Percentiles rank a stretch among this genome's conserved stretches.
Evolutionary conservation across 139 green algal genomes (phyloP).

Genomic region (Chlamydomonas applanata): DNA sequence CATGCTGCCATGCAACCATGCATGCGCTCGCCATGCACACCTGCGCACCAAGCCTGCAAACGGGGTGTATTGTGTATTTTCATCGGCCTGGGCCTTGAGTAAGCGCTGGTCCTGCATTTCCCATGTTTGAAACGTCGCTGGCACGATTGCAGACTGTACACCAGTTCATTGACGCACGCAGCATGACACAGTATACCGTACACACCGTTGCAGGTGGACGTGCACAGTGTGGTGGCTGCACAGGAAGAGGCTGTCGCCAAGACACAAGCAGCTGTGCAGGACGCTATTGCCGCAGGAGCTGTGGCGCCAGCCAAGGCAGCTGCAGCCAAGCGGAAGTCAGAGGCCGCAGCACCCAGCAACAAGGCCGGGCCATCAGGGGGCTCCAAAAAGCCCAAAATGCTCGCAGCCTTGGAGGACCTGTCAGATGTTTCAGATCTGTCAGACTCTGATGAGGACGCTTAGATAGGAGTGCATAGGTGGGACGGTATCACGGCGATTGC

Average conservation of each 20-base stretch:
- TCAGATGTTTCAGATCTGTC: slow-evolving; percentile 1
- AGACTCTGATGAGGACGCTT: slow-evolving; percentile 18
- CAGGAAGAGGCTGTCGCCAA: slow-evolving; percentile 32
- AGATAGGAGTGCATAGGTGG: no score
- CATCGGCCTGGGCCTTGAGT: neutral
- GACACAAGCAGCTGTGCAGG: slow-evolving; percentile 41
- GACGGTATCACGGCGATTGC: no score
- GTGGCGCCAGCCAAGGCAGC: neutral
- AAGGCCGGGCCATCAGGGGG: neutral
- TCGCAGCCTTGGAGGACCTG: slow-evolving; percentile 35
- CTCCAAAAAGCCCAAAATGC: slow-evolving; percentile 34
- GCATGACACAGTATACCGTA: no score
- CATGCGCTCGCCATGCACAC: neutral
- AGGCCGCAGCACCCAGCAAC: slow-evolving; percentile 11
- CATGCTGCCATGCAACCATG: neutral
- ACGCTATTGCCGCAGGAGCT: slow-evolving; percentile 17
- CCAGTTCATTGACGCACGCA: no score
- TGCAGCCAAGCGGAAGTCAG: neutral
- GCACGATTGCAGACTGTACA: no score
- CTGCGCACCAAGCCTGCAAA: neutral
- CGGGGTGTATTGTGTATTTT: neutral
- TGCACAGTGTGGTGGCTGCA: slow-evolving; percentile 37
- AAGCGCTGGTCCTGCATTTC: slow-evolving; percentile 19
- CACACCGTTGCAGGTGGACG: slow-evolving; percentile 56
- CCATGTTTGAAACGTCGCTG: no score